Evolutionary conservation across 192 early-diverging fungal species (phyloP).

Genomic region (Backusella luteola): DNA sequence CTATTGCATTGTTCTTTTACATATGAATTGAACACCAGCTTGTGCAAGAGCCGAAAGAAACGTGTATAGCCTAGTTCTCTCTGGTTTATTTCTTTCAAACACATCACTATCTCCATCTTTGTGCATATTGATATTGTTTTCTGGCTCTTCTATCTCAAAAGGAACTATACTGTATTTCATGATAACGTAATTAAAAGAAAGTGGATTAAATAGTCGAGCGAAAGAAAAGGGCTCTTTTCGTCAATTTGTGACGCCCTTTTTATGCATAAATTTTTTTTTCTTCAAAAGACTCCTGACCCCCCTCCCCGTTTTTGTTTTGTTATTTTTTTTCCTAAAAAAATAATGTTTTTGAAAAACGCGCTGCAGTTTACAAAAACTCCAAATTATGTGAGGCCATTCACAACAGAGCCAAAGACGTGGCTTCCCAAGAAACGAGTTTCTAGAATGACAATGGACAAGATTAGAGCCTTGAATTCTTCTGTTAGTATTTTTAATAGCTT

Average conservation of each 20-base stretch:
- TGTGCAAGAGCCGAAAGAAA: neutral
- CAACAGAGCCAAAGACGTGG: neutral
- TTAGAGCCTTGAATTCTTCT: conserved; percentile 6
- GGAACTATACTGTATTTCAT: neutral
- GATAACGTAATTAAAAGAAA: neutral
- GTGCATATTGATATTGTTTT: neutral
- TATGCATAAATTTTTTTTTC: neutral
- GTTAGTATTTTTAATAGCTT: conserved; percentile 3
- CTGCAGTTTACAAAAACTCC: neutral
- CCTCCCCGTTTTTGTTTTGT: neutral
- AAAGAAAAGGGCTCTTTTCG: neutral
- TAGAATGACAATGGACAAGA: conserved; percentile 20
- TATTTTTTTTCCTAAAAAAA: neutral
- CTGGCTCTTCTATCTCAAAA: neutral
- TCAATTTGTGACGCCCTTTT: neutral
- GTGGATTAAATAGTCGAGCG: neutral
- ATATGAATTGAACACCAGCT: conserved; percentile 5
- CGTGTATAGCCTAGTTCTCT: neutral
- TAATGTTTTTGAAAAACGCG: neutral
- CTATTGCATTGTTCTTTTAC: neutral
- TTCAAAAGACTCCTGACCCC: neutral
- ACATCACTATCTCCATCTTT: neutral
- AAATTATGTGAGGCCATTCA: neutral
- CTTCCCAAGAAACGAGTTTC: conserved; percentile 22
- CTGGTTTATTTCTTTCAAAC: neutral